Base-by-base conservation (phyloP, 2,329 filamentous ascomycete species). In the Lasiodiplodia sp. region DNA sequence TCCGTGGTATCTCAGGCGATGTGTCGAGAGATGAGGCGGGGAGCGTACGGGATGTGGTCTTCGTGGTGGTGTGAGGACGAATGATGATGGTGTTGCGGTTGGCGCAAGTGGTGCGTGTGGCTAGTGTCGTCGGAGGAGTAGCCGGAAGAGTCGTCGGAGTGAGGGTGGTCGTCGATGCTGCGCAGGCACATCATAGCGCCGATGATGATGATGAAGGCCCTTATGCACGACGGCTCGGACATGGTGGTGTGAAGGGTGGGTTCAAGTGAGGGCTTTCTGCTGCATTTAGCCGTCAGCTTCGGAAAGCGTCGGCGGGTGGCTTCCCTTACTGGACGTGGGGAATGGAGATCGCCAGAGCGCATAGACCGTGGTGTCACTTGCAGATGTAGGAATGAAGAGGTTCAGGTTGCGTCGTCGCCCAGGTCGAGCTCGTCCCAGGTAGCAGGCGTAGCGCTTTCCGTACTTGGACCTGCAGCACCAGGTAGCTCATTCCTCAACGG, bases 121-220 rank as follows among this genome's bases (percentile, higher is more conserved):
- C 23, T 11, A 14, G n/a, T n/a, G 40, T 38, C 53, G 23, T 44
- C 51, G 4, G 44, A 21, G 0, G 34, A 56, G 25, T 37, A 34
- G 25, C 38, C 6, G 40, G 51, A 47, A n/a, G 52, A 25, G 23
- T 21, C 31, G 34, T 58, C 55, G 38, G 66, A 49, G 34, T 38
- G 65, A 28, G 65, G 66, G 16, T 68, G 55, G 53, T 68, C 66
- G 21, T 68, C 66, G 66, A 68, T 60, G 31, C 40, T 53, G 66
- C 56, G 66, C n/a, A 68, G 31, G 28, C 66, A 68, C 21, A 68
- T 56, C 55, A 68, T 6, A 16, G 66, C 66, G 66, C 55, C 66
- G 31, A 68, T 37, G 18, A 68, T 21, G 56, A 68, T 68, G 47
- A 68, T n/a, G 56, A 68, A 60, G 21, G 66, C 66, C 21, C 21